These are phyloP conservation scores for Umbelopsis ramanniana DNA, from an alignment of 192 early-diverging fungal genomes.

Conservation along the genomic window DNA sequence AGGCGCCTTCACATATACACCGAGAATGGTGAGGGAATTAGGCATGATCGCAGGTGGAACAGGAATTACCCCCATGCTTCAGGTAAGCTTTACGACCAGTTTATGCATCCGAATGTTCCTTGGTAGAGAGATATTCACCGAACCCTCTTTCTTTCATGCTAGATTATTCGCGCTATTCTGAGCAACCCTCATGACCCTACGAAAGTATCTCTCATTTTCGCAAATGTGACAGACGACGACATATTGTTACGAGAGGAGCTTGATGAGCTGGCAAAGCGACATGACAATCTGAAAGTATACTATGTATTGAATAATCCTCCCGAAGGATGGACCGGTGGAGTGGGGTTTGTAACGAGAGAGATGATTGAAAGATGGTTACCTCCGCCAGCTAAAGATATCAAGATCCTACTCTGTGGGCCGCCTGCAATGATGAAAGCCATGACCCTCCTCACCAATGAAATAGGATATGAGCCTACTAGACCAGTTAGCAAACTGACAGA, in stretches of 20 bases:
- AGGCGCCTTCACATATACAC: constrained; percentile 59
- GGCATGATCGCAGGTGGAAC: constrained; percentile 78
- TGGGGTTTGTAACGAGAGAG: constrained; percentile 75
- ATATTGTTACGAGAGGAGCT: constrained; percentile 69
- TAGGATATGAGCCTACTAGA: constrained; percentile 28
- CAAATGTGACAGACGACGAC: constrained; percentile 70
- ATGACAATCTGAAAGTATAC: constrained; percentile 71
- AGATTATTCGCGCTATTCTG: constrained; percentile 67
- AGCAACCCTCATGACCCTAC: constrained; percentile 65
- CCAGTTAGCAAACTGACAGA: constrained; percentile 36
- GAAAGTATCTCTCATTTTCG: constrained; percentile 71
- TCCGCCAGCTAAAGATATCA: constrained; percentile 53
- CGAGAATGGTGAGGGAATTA: constrained; percentile 65
- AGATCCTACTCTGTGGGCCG: constrained; percentile 61
- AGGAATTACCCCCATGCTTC: constrained; percentile 73
- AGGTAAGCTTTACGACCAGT: constrained; percentile 14
- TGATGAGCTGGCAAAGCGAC: constrained; percentile 51
- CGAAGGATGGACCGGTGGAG: constrained; percentile 71
- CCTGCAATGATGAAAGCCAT: constrained; percentile 68
- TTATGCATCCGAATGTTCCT: not conserved
- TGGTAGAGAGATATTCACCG: no score
- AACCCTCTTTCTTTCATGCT: constrained; percentile 12
- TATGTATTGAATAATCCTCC: constrained; percentile 64
- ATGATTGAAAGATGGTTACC: constrained; percentile 75
- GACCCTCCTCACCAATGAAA: constrained; percentile 36